Evolutionary conservation across 2,329 filamentous ascomycete genomes (phyloP).

Genomic region (Neofusicoccum kwambonambiense): DNA sequence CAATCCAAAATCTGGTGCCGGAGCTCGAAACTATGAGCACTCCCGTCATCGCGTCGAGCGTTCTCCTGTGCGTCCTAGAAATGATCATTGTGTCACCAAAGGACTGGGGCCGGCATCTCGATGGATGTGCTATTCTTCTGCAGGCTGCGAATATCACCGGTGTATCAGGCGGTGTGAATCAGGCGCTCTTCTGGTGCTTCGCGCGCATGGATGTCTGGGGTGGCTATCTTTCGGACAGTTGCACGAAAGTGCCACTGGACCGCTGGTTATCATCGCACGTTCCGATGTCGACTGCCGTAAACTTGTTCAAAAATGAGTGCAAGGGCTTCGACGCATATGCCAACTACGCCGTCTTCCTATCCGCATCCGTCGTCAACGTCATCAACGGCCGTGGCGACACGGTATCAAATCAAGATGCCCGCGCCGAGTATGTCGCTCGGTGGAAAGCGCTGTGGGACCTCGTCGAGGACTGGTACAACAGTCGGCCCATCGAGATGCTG

Average conservation of each 20-base stretch:
- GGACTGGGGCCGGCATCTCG: slow-evolving; percentile 57
- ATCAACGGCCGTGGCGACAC: slow-evolving; percentile 25
- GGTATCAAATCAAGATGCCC: slow-evolving; percentile 20
- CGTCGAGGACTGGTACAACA: slow-evolving; percentile 33
- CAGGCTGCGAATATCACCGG: slow-evolving; percentile 53
- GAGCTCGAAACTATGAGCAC: slow-evolving; percentile 46
- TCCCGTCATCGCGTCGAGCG: slow-evolving; percentile 48
- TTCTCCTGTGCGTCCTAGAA: slow-evolving; percentile 50
- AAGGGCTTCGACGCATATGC: slow-evolving; percentile 55
- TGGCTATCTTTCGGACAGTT: slow-evolving; percentile 54
- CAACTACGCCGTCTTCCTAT: slow-evolving; percentile 60
- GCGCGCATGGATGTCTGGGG: slow-evolving; percentile 59
- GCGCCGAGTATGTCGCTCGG: slow-evolving; percentile 25
- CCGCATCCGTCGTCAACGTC: slow-evolving; percentile 44
- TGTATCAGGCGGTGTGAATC: slow-evolving; percentile 50
- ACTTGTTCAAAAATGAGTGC: slow-evolving; percentile 36
- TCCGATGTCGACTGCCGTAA: slow-evolving; percentile 37
- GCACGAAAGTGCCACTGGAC: slow-evolving; percentile 49
- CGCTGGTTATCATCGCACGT: slow-evolving; percentile 48
- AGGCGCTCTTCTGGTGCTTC: slow-evolving; percentile 60
- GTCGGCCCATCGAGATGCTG: slow-evolving; percentile 27
- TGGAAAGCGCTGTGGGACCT: slow-evolving; percentile 35
- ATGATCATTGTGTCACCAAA: slow-evolving; percentile 50
- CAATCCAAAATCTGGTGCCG: slow-evolving; percentile 48
- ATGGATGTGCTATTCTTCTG: slow-evolving; percentile 56